These are phyloP conservation scores for Lachnellula hyalina DNA, from an alignment of 2,329 filamentous ascomycete species.

Conservation along the genomic window DNA sequence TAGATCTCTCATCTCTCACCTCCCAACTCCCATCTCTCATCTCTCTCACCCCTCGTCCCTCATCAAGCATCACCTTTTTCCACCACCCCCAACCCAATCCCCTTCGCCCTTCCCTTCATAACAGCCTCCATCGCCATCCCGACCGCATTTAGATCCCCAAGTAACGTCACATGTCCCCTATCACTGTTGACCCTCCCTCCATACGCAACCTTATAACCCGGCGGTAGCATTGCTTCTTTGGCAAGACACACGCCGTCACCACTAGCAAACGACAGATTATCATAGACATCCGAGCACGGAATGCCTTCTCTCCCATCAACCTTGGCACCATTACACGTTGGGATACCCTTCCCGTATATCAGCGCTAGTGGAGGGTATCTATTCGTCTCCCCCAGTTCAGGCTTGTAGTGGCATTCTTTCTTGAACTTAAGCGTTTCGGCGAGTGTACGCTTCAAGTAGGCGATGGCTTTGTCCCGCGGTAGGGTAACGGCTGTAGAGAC, in stretches of 20 bases:
- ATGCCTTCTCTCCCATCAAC: slow-evolving; percentile 71
- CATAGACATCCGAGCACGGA: slow-evolving; percentile 70
- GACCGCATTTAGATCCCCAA: slow-evolving; percentile 79
- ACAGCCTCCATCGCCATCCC: slow-evolving; percentile 69
- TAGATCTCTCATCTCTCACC: not conserved
- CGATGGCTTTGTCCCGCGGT: slow-evolving; percentile 34
- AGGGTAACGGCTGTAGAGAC: slow-evolving; percentile 30
- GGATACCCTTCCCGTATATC: slow-evolving; percentile 81
- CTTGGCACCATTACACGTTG: slow-evolving; percentile 77
- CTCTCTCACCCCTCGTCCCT: not conserved
- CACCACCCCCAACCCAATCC: slow-evolving; percentile 60
- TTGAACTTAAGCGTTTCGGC: slow-evolving; percentile 70
- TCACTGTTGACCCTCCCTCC: slow-evolving; percentile 75
- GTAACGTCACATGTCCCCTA: slow-evolving; percentile 77
- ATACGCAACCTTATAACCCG: slow-evolving; percentile 68
- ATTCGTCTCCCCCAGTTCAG: slow-evolving; percentile 58
- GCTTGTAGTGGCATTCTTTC: slow-evolving; percentile 59
- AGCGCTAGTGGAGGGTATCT: slow-evolving; percentile 75
- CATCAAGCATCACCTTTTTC: not conserved
- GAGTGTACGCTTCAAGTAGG: slow-evolving; percentile 73
- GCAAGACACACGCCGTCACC: slow-evolving; percentile 89
- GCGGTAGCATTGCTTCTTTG: slow-evolving; percentile 76
- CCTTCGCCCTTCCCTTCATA: slow-evolving; percentile 59
- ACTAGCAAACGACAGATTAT: slow-evolving; percentile 78
- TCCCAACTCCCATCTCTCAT: too few relatives aligned